phyloP scores from a whole-genome alignment of 2,329 filamentous ascomycete genomes.

The Penicillium decumbens region DNA sequence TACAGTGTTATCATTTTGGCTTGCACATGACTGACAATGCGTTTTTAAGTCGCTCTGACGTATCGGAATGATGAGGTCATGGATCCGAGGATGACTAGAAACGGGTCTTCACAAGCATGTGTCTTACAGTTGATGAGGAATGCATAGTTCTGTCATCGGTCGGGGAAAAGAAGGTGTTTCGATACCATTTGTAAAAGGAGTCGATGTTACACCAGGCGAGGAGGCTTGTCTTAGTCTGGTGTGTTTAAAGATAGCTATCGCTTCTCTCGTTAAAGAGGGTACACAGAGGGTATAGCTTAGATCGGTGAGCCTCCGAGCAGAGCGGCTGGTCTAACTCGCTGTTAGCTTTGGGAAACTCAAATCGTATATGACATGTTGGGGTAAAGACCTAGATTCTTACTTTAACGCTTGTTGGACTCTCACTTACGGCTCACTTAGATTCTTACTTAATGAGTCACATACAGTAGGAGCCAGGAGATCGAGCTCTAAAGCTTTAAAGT shows the following conservation, averaged over 20 bases:
- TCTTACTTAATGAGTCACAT: too few relatives aligned
- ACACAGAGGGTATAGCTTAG: background rate
- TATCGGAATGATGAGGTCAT: background rate
- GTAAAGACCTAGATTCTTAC: too few relatives aligned
- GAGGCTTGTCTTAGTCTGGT: background rate
- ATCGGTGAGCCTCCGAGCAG: background rate
- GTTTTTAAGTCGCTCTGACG: background rate
- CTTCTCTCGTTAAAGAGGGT: background rate
- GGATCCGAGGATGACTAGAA: background rate
- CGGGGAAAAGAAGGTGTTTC: too few relatives aligned
- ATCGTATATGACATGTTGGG: background rate
- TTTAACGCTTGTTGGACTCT: too few relatives aligned
- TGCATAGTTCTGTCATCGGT: background rate
- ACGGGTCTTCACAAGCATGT: background rate
- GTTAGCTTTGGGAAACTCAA: background rate
- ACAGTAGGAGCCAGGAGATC: too few relatives aligned
- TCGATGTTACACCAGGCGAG: background rate
- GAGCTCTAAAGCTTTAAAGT: too few relatives aligned
- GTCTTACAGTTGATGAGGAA: conserved; percentile 1
- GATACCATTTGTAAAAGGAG: background rate
- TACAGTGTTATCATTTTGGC: background rate
- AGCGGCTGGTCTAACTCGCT: background rate
- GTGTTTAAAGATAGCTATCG: background rate
- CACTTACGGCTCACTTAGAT: too few relatives aligned
- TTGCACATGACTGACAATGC: too few relatives aligned